Conservation (phyloP, 176 grass and related monocot genomes). For the Echinochloa phyllopogon region DNA sequence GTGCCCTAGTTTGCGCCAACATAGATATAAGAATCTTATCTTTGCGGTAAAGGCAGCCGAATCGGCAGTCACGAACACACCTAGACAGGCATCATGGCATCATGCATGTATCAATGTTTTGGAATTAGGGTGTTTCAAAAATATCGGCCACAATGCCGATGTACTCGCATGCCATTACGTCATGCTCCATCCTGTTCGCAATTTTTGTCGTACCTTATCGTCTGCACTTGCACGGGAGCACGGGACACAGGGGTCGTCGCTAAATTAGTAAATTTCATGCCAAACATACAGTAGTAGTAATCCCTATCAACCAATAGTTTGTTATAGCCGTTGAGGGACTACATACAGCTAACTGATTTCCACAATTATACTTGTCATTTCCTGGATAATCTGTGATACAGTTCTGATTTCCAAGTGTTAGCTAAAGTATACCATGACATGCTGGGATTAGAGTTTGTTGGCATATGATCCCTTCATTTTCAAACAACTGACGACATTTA, state of each 20-base stretch:
- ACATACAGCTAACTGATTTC: too few species aligned
- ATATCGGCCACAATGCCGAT: background rate
- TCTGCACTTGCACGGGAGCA: background rate
- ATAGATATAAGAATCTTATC: background rate
- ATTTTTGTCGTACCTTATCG: background rate
- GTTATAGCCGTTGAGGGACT: too few species aligned
- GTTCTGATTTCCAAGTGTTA: background rate
- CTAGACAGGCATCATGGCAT: background rate
- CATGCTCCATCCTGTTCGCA: background rate
- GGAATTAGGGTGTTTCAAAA: background rate
- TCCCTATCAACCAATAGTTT: too few species aligned
- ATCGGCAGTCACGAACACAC: background rate
- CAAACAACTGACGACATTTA: background rate
- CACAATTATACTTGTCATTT: background rate
- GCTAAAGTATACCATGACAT: too few species aligned
- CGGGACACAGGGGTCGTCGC: background rate
- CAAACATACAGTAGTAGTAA: too few species aligned
- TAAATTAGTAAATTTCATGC: too few species aligned
- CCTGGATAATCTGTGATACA: background rate
- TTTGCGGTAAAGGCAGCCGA: background rate
- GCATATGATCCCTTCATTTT: background rate
- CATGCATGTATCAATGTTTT: background rate
- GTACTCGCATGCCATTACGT: background rate
- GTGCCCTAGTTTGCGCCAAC: background rate
- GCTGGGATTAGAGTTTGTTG: too few species aligned